Percentiles rank a stretch among this genome's conserved stretches.
phyloP scores from a whole-genome alignment of 75 land plant species.

The Pseudotsuga menziesii region DNA sequence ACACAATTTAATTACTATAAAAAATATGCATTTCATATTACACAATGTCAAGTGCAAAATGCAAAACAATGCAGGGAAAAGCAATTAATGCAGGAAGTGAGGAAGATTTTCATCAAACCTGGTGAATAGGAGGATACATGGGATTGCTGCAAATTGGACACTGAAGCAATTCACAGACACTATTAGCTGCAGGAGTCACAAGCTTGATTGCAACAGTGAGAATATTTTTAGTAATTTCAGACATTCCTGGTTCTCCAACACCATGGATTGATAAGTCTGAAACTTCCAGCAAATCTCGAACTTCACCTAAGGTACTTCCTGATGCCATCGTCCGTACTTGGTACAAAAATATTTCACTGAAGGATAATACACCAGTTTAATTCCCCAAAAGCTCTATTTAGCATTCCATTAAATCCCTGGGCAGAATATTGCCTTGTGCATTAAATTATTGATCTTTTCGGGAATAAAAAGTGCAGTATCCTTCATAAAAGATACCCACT shows the following conservation, averaged over 20 bases:
- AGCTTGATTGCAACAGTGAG: not conserved
- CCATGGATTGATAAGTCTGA: too few relatives aligned
- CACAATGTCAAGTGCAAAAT: not conserved
- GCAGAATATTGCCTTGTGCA: too few relatives aligned
- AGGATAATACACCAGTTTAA: too few relatives aligned
- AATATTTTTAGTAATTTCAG: not conserved
- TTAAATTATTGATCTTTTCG: too few relatives aligned
- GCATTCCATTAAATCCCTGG: too few relatives aligned
- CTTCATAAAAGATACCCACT: too few relatives aligned
- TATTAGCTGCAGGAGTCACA: constrained; percentile 47
- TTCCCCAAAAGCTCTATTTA: too few relatives aligned
- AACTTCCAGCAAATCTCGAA: too few relatives aligned
- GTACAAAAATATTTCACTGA: too few relatives aligned
- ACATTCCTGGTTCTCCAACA: not conserved
- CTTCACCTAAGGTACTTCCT: too few relatives aligned
- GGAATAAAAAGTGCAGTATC: too few relatives aligned
- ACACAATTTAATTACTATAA: not conserved
- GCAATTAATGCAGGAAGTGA: not conserved
- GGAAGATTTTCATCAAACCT: constrained; percentile 30
- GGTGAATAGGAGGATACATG: constrained; percentile 92
- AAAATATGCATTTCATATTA: not conserved
- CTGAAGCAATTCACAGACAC: constrained; percentile 79
- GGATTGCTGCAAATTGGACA: constrained; percentile 89
- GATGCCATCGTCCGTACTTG: too few relatives aligned
- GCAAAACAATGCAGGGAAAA: not conserved